Conservation (phyloP, 1,284 basidiomycete species). For the Porogramme epimiltina region DNA sequence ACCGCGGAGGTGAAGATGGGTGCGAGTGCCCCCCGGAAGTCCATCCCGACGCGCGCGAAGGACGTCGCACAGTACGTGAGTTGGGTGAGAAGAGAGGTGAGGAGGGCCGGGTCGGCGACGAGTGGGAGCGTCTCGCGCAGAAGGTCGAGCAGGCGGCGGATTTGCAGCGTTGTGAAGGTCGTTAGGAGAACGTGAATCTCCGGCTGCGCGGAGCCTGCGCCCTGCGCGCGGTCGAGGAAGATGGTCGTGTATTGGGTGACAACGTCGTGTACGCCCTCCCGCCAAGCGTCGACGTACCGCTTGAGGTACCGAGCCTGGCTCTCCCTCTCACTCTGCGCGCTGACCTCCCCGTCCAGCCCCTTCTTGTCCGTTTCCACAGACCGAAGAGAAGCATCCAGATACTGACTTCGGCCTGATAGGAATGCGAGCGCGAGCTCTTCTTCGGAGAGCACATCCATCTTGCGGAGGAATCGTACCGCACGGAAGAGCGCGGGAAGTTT, state of each 20-base stretch:
- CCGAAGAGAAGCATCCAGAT: slow-evolving; percentile 48
- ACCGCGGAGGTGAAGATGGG: slow-evolving; percentile 68
- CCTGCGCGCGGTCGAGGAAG: slow-evolving; percentile 68
- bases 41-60: slow-evolving; percentile 88
- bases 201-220: slow-evolving; percentile 17
- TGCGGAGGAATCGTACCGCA: slow-evolving; percentile 81
- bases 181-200: slow-evolving; percentile 53
- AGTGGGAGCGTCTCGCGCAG: slow-evolving; percentile 50
- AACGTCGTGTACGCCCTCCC: slow-evolving; percentile 91
- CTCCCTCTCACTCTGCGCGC: slow-evolving; percentile 55
- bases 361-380: slow-evolving; percentile 44
- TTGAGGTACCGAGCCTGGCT: slow-evolving; percentile 81
- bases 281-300: slow-evolving; percentile 88
- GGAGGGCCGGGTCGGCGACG: slow-evolving; percentile 62
- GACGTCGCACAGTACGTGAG: slow-evolving; percentile 92
- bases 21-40: slow-evolving; percentile 72
- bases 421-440: slow-evolving; percentile 70
- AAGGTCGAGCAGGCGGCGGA: slow-evolving; percentile 61
- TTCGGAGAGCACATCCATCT: slow-evolving; percentile 69
- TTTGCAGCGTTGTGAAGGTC: slow-evolving; percentile 51
- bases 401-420: slow-evolving; percentile 60
- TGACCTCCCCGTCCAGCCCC: slow-evolving; percentile 25
- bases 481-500: slow-evolving; percentile 92
- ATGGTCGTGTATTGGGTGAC: slow-evolving; percentile 89
- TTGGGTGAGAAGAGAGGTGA: slow-evolving; percentile 87